Evolutionary conservation across 2,329 filamentous ascomycete species (phyloP), one percentile per base, ranked within the genome.

Genomic region (Aspergillus melleus): DNA sequence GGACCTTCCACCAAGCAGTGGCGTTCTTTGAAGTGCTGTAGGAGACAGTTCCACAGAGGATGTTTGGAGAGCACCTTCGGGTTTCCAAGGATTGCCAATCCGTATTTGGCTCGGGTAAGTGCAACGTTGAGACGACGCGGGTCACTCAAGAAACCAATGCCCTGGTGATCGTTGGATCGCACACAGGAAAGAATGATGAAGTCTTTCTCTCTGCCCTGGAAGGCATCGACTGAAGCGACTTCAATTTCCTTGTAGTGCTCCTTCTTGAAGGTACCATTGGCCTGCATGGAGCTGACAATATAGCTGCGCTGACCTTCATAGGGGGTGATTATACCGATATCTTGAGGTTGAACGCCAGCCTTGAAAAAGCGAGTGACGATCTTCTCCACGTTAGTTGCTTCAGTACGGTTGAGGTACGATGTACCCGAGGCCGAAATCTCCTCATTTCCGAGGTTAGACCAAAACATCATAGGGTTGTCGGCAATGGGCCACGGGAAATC

Each of bases 401-500:
- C 95, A 1, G 95, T 98, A 51, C 95, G 91, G 77, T 99, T 99
- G 66, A 99, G 88, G 73, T 99, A 99, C 2, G 94, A 98, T 2
- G 95, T 99, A 72, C 95, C 95, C 26, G 93, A 97, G 1, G 95
- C 95, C 6, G 94, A 97, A 54, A 99, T 99, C 77, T 99, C 95
- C 77, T 99, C 95, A 61, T 96, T 96, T 61, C 95, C 95, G 57
- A 97, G 82, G 74, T 99, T 99, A 26, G 92, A 96, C 95, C 95
- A 99, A 80, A 99, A 99, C 95, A 98, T 98, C 95, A 99, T 99
- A 3, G 95, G 95, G 68, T 88, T 92, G 74, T 98, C 94, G 20
- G 83, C 86, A 30, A 96, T 91, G 2, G 95, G 95, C 95, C 95
- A 99, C 12, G 95, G 95, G 75, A 99, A 99, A 76, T 99, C 95